Evolutionary conservation across 2,329 filamentous ascomycete species (phyloP).

Genomic region (Ceratocystis colombiana): DNA sequence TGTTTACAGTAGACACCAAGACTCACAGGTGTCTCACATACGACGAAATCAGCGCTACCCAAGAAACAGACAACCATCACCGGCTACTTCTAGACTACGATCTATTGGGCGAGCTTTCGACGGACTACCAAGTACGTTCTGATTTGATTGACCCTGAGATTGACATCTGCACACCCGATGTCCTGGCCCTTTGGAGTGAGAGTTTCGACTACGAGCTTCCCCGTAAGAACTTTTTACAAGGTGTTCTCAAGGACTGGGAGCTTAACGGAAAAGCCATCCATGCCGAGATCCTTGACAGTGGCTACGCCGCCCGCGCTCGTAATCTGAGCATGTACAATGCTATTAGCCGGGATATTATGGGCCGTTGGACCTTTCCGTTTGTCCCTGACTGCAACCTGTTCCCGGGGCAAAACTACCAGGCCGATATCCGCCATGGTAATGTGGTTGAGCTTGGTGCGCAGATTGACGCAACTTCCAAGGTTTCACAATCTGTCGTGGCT

Average conservation of each 20-base stretch:
- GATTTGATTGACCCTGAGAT: conserved; percentile 91
- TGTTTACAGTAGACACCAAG: conserved; percentile 76
- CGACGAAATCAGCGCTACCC: conserved; percentile 70
- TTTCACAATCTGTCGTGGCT: conserved; percentile 67
- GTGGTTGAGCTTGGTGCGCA: conserved; percentile 59
- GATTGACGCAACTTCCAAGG: conserved; percentile 58
- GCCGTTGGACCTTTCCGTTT: conserved; percentile 78
- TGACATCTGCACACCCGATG: conserved; percentile 94
- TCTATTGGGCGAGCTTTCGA: conserved; percentile 57
- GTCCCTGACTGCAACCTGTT: conserved; percentile 82
- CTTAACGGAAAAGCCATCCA: conserved; percentile 96
- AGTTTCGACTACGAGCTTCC: conserved; percentile 95
- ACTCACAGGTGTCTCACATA: conserved; percentile 83
- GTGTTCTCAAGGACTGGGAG: conserved; percentile 92
- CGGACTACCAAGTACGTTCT: conserved; percentile 69
- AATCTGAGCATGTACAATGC: conserved; percentile 85
- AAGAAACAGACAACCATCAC: conserved; percentile 46
- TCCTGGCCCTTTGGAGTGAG: conserved; percentile 89
- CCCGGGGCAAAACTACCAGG: conserved; percentile 63
- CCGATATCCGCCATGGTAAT: conserved; percentile 41
- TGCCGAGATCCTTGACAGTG: conserved; percentile 69
- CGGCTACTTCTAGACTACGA: conserved; percentile 62
- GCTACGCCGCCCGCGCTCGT: conserved; percentile 77
- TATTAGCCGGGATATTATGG: conserved; percentile 75
- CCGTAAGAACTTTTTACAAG: conserved; percentile 77